Conservation (phyloP, 495 filamentous ascomycete genomes). For the Hypoxylon trugodes region DNA sequence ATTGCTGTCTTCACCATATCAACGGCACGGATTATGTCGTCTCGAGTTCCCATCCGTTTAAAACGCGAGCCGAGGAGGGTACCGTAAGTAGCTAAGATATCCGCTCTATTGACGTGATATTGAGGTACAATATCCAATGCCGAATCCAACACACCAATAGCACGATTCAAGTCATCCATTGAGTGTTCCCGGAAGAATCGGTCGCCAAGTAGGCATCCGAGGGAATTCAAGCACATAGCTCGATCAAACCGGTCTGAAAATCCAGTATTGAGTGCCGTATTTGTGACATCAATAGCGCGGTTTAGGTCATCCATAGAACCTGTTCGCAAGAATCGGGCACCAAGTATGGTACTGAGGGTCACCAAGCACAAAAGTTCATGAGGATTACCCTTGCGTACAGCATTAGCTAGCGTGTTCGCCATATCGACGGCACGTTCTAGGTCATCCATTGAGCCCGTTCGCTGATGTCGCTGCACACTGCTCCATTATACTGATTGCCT, state of each 20-base stretch:
- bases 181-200: neutral
- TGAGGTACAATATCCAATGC: neutral
- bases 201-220: neutral
- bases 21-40: neutral
- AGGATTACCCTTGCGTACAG: neutral
- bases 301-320: constrained; percentile 12
- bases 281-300: neutral
- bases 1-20: neutral
- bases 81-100: too few species aligned
- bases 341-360: constrained; percentile 2
- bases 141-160: neutral
- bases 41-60: too few species aligned
- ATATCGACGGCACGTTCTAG: neutral
- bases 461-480: neutral
- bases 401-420: neutral
- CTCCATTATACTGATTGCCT: neutral
- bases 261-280: neutral
- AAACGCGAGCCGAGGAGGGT: too few species aligned
- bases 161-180: neutral
- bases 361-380: neutral
- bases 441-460: neutral
- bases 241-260: neutral
- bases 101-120: neutral
- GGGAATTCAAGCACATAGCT: neutral
- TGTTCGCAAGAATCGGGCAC: neutral